These are phyloP conservation scores for Tolypocladium album DNA, from an alignment of 2,329 filamentous ascomycete species.

Conservation along the genomic window DNA sequence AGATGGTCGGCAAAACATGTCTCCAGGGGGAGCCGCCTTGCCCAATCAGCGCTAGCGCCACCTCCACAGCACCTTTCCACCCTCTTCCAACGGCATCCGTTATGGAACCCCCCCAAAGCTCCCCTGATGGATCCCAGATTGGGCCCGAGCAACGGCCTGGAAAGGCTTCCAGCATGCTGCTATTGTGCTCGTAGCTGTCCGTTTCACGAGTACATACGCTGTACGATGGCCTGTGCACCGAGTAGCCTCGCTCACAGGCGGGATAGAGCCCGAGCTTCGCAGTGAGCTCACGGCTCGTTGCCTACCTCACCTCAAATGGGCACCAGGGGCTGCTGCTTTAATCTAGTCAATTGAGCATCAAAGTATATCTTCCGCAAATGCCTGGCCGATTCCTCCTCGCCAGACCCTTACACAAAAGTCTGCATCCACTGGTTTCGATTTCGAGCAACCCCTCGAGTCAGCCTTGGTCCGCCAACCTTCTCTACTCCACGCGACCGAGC, in stretches of 20 bases:
- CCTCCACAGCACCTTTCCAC: constrained; percentile 19
- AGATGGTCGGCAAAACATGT: constrained; percentile 27
- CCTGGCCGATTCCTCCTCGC: background rate
- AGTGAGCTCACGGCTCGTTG: too few relatives aligned
- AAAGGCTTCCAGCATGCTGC: too few relatives aligned
- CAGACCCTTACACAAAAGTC: background rate
- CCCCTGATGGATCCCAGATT: background rate
- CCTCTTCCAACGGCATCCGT: constrained; percentile 24
- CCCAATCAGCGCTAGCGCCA: constrained; percentile 17
- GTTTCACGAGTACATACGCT: too few relatives aligned
- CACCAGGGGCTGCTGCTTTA: background rate
- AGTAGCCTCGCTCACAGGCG: too few relatives aligned
- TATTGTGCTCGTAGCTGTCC: too few relatives aligned
- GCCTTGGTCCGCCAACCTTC: background rate
- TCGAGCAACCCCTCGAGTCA: background rate
- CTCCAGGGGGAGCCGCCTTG: constrained; percentile 17
- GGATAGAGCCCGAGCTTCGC: background rate
- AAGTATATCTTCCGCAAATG: background rate
- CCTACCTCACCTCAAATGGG: background rate
- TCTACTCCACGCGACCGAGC: background rate
- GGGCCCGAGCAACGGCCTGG: too few relatives aligned
- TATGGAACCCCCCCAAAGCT: background rate
- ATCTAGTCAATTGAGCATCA: too few relatives aligned
- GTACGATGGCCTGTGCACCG: too few relatives aligned
- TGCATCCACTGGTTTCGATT: background rate